phyloP scores from a whole-genome alignment of 1,284 basidiomycete species.

The Cryptococcus depauperatus region DNA sequence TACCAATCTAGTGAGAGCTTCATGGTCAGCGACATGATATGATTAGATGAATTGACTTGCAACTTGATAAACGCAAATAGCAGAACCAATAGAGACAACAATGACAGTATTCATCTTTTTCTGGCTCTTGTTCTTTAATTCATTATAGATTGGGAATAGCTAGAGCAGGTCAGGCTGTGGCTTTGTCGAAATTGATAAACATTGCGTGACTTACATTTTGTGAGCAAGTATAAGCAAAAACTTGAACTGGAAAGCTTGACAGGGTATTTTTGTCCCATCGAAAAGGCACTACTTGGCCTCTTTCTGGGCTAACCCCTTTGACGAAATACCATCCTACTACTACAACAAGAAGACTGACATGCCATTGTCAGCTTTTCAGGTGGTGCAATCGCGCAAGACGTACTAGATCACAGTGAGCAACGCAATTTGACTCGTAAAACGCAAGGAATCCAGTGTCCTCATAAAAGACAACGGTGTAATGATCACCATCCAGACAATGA shows the following conservation, averaged over 20 bases:
- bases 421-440: conserved; percentile 47
- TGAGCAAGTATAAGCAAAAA: conserved; percentile 86
- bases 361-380: conserved; percentile 25
- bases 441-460: conserved; percentile 60
- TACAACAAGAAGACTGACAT: conserved; percentile 68
- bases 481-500: conserved; percentile 69
- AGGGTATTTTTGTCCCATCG: conserved; percentile 38
- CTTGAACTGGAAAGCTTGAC: conserved; percentile 84
- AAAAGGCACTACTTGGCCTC: conserved; percentile 36
- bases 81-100: conserved; percentile 71
- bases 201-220: no score
- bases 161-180: no score
- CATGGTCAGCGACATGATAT: not conserved
- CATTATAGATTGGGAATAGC: conserved; percentile 76
- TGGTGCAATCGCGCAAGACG: conserved; percentile 30
- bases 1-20: conserved; percentile 5
- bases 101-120: conserved; percentile 79
- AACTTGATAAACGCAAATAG: conserved; percentile 65
- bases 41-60: conserved; percentile 16
- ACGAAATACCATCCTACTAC: conserved; percentile 44
- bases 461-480: conserved; percentile 84
- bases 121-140: conserved; percentile 74
- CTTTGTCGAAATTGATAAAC: not conserved
- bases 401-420: conserved; percentile 51
- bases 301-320: conserved; percentile 34